Evolutionary conservation across 345 rosid species (phyloP), one percentile per base, ranked within the genome.

Genomic region (Populus simonii): DNA sequence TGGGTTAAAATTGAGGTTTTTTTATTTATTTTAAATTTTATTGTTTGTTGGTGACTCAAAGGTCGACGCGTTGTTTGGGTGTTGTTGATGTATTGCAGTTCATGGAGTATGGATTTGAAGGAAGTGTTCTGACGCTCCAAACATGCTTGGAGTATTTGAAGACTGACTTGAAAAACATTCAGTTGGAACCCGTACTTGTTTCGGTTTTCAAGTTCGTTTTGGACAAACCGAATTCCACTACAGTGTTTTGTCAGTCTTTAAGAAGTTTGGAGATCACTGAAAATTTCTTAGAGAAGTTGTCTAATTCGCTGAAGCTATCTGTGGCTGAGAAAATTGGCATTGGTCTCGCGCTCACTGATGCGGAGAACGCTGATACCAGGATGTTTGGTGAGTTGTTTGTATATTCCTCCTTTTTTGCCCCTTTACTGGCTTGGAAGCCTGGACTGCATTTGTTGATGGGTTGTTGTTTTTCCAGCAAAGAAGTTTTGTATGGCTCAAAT

Each of bases 291-390:
- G 85, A 84, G 81, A 85, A 85, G 78, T 85, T 95, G 27, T 84
- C 89, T 0, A 73, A 71, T 74, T 74, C 79, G 12, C 78, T 91
- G 68, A 80, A 78, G 68, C 86, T 95, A 80, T 89, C 99, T 0
- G 49, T 84, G 49, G 76, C 87, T 68, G 96, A 95, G 81, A 95
- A 89, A 83, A 85, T 95, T 73, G 86, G 80, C 77, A 78, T 90
- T 77, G 93, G 89, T 84, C 93, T 94, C 70, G 94, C 97, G 63
- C 84, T 94, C 61, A 86, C 88, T 41, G 92, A 87, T 71, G 88
- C 90, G 41, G 95, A 90, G 65, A 83, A 79, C 75, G 80, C 80
- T 17, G 94, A 89, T 33, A 79, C 82, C 17, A 83, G 84, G 78
- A 83, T 80, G 67, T 77, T 79, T 63, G 99, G 98, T 90, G 78